Conservation (phyloP, 495 filamentous ascomycete species). For the Aspergillus bridgeri region DNA sequence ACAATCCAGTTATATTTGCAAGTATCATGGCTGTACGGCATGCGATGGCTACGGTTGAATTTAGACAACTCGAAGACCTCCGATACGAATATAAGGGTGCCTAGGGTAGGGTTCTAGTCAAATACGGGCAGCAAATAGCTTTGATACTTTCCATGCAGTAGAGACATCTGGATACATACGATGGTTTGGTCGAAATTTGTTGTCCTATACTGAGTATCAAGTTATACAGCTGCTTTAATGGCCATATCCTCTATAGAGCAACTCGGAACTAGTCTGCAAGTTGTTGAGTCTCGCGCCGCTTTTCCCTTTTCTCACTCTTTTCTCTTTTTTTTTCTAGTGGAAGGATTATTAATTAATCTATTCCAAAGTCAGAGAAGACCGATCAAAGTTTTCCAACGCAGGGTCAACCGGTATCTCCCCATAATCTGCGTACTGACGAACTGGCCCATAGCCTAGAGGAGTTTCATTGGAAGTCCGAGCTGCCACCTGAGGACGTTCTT, state of each 20-base stretch:
- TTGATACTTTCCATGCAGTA: no score
- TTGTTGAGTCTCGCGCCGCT: not conserved
- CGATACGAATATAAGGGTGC: slow-evolving; percentile 52
- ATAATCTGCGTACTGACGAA: slow-evolving; percentile 17
- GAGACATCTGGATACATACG: not conserved
- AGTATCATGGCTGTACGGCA: slow-evolving; percentile 33
- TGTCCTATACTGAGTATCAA: no score
- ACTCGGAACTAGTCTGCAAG: not conserved
- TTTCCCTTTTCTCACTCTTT: no score
- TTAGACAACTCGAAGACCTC: slow-evolving; percentile 43
- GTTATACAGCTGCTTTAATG: no score
- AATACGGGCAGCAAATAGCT: no score
- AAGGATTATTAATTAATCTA: not conserved
- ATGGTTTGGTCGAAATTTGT: no score
- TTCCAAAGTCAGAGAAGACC: slow-evolving; percentile 12
- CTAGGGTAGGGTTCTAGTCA: not conserved
- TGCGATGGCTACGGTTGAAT: slow-evolving; percentile 44
- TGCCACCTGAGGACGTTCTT: slow-evolving; percentile 21
- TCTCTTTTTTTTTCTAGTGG: not conserved
- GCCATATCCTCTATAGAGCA: not conserved
- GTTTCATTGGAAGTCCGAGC: slow-evolving; percentile 26
- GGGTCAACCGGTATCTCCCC: slow-evolving; percentile 51
- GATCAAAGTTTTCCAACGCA: slow-evolving; percentile 27
- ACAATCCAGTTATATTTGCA: slow-evolving; percentile 33
- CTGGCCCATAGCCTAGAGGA: slow-evolving; percentile 25